Conservation (phyloP, 208 protist species). For the Porcisia deanei region DNA sequence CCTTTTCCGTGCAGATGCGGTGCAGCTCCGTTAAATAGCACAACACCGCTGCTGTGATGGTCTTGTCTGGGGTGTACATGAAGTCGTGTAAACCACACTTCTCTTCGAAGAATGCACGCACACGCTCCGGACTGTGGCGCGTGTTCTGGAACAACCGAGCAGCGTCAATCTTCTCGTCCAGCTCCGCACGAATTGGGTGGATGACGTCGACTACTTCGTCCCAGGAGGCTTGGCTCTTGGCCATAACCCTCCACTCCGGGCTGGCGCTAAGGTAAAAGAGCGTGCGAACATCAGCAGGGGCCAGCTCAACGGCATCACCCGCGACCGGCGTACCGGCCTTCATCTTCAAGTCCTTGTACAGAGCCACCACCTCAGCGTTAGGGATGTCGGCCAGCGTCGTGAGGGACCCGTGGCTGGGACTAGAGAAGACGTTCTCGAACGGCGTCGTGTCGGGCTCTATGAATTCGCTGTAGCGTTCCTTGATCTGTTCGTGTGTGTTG, state of each 20-base stretch:
- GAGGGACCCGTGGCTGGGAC: slow-evolving; percentile 69
- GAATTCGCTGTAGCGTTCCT: slow-evolving; percentile 84
- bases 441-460: slow-evolving; percentile 71
- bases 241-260: slow-evolving; percentile 36
- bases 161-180: slow-evolving; percentile 83
- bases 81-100: slow-evolving; percentile 92
- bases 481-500: slow-evolving; percentile 90
- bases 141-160: slow-evolving; percentile 82
- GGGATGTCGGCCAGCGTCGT: slow-evolving; percentile 73
- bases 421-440: slow-evolving; percentile 68
- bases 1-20: slow-evolving; percentile 65
- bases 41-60: slow-evolving; percentile 80
- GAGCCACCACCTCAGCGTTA: slow-evolving; percentile 36
- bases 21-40: slow-evolving; percentile 78
- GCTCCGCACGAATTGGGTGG: slow-evolving; percentile 38
- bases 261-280: slow-evolving; percentile 79
- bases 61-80: slow-evolving; percentile 86
- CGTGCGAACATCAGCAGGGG: slow-evolving; percentile 67
- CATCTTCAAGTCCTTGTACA: slow-evolving; percentile 61
- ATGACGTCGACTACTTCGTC: slow-evolving; percentile 58
- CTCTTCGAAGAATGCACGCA: slow-evolving; percentile 86
- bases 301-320: slow-evolving; percentile 36
- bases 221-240: slow-evolving; percentile 50
- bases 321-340: slow-evolving; percentile 48
- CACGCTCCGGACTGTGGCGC: slow-evolving; percentile 64